These are phyloP conservation scores for Cucurbita maxima DNA, from an alignment of 306 rosid genomes.

Conservation along the genomic window DNA sequence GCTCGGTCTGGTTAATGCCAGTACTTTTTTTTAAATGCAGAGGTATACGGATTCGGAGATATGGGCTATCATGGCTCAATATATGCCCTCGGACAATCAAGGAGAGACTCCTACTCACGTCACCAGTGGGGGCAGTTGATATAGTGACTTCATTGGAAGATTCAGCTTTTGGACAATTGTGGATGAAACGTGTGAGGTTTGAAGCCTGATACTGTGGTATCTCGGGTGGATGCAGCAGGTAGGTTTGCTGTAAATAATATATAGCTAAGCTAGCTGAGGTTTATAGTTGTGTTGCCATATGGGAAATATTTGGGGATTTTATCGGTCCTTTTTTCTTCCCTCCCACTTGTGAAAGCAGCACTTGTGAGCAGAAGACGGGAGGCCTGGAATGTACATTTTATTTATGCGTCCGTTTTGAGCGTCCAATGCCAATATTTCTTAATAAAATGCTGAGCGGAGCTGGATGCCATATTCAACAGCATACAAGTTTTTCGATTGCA, in stretches of 20 bases:
- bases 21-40: conserved; percentile 21
- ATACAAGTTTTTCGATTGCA: not conserved
- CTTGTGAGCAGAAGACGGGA: not conserved
- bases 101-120: conserved; percentile 37
- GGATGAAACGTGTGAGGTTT: not conserved
- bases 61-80: conserved; percentile 86
- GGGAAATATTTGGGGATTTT: not conserved
- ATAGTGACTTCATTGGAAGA: not conserved
- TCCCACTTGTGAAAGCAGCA: not conserved
- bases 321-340: not conserved
- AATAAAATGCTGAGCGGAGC: not conserved
- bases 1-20: not conserved
- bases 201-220: not conserved
- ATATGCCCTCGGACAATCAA: conserved; percentile 91
- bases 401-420: not conserved
- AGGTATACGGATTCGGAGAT: conserved; percentile 87
- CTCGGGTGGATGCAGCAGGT: not conserved
- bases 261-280: not conserved
- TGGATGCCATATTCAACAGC: not conserved
- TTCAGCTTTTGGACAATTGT: conserved; percentile 1
- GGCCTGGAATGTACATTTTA: not conserved
- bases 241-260: not conserved
- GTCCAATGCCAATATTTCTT: not conserved
- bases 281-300: not conserved
- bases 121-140: conserved; percentile 25